Base-by-base conservation (phyloP, 495 filamentous ascomycete genomes). In the Neurospora sp. region DNA sequence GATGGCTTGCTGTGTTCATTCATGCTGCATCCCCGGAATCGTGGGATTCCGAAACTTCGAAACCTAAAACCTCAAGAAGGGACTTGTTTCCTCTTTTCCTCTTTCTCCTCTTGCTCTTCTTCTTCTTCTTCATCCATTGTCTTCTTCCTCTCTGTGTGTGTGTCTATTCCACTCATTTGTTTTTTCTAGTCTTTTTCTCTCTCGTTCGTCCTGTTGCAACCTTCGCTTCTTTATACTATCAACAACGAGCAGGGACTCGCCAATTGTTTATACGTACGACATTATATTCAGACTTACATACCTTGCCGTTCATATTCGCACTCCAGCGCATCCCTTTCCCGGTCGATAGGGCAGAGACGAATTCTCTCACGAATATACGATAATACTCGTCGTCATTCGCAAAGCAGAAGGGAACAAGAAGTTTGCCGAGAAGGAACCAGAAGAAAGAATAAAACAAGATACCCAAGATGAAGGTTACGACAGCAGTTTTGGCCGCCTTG, bases 221-320 rank as follows among this genome's bases (percentile, higher is more conserved):
- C 53, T 35, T 18, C 53, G 53, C 53, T 61, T 61, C 53, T 61
- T 31, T 31, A 27, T 61, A 61, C 48, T 35, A 61, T 61, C 53
- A 61, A 61, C 53, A 35, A 53, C 86, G 86, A 87, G 86, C 86
- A 87, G 86, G 86, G 83, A 80, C 86, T 87, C 86, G 85, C 83
- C 81, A 72, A 66, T 71, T 74, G 75, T 80, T 72, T 73, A 42
- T 37, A 78, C 75, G 76, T 71, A 70, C 68, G 53, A 72, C 77
- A 76, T 69, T 71, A 59, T 38, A 71, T 53, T 68, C 44, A 68
- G 73, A 31, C 70, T 53, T 73, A 75, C 73, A 73, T 76, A 71
- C 7, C 38, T n/a, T 27, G 20, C 46, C 20, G 5, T 72, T 46
- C 73, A 59, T 53, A 70, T 73, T 72, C 70, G 46, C 73, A 73